phyloP scores from a whole-genome alignment of 2,329 filamentous ascomycete species.

The Lasiodiplodia sp. region DNA sequence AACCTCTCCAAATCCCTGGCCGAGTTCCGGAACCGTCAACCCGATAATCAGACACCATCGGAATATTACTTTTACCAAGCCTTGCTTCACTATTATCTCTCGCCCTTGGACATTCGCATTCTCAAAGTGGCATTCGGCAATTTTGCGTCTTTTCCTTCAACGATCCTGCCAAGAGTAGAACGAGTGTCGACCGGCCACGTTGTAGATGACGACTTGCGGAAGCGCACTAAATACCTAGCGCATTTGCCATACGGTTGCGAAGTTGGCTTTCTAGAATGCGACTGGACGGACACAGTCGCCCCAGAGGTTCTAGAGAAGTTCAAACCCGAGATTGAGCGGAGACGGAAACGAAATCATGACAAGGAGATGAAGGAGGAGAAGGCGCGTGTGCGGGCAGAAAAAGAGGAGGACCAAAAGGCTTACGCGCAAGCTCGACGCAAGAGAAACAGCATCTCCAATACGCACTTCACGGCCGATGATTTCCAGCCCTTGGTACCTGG shows the following conservation, averaged over 20 bases:
- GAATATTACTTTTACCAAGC: slow-evolving; percentile 90
- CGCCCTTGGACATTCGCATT: slow-evolving; percentile 89
- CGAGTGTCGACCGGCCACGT: slow-evolving; percentile 88
- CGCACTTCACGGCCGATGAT: slow-evolving; percentile 59
- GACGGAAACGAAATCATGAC: slow-evolving; percentile 79
- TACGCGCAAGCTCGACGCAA: slow-evolving; percentile 70
- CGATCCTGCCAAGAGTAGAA: slow-evolving; percentile 84
- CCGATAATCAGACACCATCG: slow-evolving; percentile 53
- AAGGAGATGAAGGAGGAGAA: slow-evolving; percentile 89
- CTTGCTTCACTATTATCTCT: slow-evolving; percentile 86
- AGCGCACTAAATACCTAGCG: slow-evolving; percentile 83
- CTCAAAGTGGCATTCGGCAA: slow-evolving; percentile 87
- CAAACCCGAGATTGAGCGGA: slow-evolving; percentile 75
- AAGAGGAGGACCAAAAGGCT: slow-evolving; percentile 71
- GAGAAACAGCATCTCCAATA: slow-evolving; percentile 60
- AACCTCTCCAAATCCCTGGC: slow-evolving; percentile 29
- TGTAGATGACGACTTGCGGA: slow-evolving; percentile 83
- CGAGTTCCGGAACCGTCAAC: slow-evolving; percentile 36
- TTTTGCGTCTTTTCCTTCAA: slow-evolving; percentile 83
- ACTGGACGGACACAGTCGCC: slow-evolving; percentile 90
- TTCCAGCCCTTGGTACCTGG: slow-evolving; percentile 50
- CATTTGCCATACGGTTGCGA: slow-evolving; percentile 92
- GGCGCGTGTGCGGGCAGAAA: slow-evolving; percentile 81
- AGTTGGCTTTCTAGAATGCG: slow-evolving; percentile 89
- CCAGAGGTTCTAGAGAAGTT: slow-evolving; percentile 79